Percentiles rank a stretch among this genome's conserved stretches.
phyloP scores from a whole-genome alignment of 129 eudicot genomes.

The Mikania micrantha region DNA sequence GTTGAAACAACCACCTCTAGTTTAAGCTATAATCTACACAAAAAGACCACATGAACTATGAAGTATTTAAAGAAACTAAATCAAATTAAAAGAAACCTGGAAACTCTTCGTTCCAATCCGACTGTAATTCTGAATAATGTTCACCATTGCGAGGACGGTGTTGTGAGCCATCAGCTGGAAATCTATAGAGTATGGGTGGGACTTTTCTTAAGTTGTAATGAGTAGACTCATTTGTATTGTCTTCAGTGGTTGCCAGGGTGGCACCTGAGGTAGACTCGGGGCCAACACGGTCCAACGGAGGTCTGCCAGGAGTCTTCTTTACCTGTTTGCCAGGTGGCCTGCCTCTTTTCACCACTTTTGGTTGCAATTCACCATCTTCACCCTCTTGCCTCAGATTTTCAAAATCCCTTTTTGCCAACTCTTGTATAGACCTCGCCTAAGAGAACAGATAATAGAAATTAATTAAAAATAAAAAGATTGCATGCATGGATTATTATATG shows the following conservation, averaged over 20 bases:
- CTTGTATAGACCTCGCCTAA: conserved; percentile 85
- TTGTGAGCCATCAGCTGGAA: conserved; percentile 41
- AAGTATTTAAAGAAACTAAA: not conserved
- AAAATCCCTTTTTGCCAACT: conserved; percentile 18
- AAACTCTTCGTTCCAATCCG: conserved; percentile 73
- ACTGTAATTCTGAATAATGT: conserved; percentile 47
- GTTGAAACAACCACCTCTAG: not conserved
- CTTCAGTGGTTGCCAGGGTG: conserved; percentile 61
- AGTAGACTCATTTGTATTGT: conserved; percentile 49
- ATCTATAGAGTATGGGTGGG: conserved; percentile 36
- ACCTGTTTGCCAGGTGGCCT: conserved; percentile 69
- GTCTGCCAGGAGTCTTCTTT: conserved; percentile 54
- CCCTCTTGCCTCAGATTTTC: conserved; percentile 75
- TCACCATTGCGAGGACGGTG: conserved; percentile 59
- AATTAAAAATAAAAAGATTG: not conserved
- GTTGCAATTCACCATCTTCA: conserved; percentile 67
- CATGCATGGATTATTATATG: not conserved
- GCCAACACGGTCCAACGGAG: conserved; percentile 58
- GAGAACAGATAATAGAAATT: not conserved
- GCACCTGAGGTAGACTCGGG: conserved; percentile 68
- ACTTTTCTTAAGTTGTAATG: conserved; percentile 57
- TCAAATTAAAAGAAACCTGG: conserved; percentile 46
- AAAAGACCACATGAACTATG: not conserved
- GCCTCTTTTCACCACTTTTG: conserved; percentile 70
- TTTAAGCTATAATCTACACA: not conserved